Conservation (phyloP, 768 basidiomycete species). For the Gloeostereum incarnatum region DNA sequence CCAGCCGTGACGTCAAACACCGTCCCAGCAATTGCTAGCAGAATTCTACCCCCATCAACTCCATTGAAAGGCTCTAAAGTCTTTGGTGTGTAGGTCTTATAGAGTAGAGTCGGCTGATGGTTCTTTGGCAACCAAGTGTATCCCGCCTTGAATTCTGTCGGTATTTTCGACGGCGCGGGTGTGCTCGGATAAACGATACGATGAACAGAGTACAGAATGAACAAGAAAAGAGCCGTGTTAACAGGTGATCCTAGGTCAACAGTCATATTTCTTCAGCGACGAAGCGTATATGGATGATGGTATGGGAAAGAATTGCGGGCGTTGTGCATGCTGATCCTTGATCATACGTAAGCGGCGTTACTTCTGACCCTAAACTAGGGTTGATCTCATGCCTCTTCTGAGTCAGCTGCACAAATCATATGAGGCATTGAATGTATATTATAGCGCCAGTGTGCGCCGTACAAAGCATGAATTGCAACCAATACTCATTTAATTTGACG, state of each 20-base stretch:
- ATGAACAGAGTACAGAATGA: conserved; percentile 71
- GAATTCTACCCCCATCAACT: conserved; percentile 56
- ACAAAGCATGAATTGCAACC: too few species aligned
- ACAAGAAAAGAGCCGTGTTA: conserved; percentile 70
- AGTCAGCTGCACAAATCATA: too few species aligned
- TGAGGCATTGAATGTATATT: too few species aligned
- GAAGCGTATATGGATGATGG: too few species aligned
- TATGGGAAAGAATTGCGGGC: too few species aligned
- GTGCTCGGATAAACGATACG: conserved; percentile 66
- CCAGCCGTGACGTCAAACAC: conserved; percentile 94
- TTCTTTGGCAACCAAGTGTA: conserved; percentile 91
- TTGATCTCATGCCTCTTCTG: too few species aligned
- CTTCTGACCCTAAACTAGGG: too few species aligned
- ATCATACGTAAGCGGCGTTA: too few species aligned
- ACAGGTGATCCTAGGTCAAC: conserved; percentile 61
- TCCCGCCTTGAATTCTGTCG: conserved; percentile 65
- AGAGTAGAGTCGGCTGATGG: conserved; percentile 73
- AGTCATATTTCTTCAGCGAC: too few species aligned
- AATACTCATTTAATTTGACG: too few species aligned
- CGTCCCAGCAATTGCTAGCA: conserved; percentile 77
- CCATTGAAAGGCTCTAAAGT: conserved; percentile 64
- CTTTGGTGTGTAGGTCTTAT: conserved; percentile 70
- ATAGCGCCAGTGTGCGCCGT: too few species aligned
- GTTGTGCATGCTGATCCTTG: too few species aligned
- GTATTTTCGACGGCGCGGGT: conserved; percentile 36